Base-by-base conservation (phyloP, 805 yeast species). In the Maudiozyma pseudohumilis region DNA sequence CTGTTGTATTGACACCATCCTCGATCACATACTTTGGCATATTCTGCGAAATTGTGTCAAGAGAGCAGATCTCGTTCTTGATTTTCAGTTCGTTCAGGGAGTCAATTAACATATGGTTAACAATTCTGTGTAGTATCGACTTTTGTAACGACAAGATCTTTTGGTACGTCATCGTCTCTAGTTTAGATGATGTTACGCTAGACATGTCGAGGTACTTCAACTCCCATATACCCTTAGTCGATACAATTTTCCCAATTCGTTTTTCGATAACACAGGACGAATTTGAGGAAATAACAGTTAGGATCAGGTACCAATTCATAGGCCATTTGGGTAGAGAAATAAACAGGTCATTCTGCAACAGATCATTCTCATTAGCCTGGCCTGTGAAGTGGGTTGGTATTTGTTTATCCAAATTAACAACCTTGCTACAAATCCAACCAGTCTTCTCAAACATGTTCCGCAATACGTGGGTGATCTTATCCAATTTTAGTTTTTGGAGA, bases 51-150 rank as follows among this genome's bases (percentile, higher is more conserved):
- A 47, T 30, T 9, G 34, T 29, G 1, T 50, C 53, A 2, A 38
- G 30, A 4, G 52, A 35, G 33, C 57, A 53, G 10, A 56, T 47
- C 23, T 44, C 50, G 38, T 59, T 59, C 6, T 47, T 40, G 21
- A 57, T 57, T 15, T 49, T 47, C 34, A 59, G 45, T 39, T 55
- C 59, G 25, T 57, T 56, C 34, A 60, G 48, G 5, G 63, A 58
- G 39, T 60, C 64, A 30, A 60, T 53, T 22, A 60, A 46, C 56
- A 55, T 58, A 34, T 60, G 63, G 35, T 59, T 59, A 10, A 58
- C 49, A 20, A 60, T 59, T 39, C 48, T 58, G 26, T 58, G 54
- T 28, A 59, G 40, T 20, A 58, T 55, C 9, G 58, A 45, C 30
- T 44, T 53, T 38, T 58, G 57, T 36, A 60, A 38, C 9, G 49